Conservation (phyloP, 1,284 basidiomycete genomes). For the Puccinia hordei region DNA sequence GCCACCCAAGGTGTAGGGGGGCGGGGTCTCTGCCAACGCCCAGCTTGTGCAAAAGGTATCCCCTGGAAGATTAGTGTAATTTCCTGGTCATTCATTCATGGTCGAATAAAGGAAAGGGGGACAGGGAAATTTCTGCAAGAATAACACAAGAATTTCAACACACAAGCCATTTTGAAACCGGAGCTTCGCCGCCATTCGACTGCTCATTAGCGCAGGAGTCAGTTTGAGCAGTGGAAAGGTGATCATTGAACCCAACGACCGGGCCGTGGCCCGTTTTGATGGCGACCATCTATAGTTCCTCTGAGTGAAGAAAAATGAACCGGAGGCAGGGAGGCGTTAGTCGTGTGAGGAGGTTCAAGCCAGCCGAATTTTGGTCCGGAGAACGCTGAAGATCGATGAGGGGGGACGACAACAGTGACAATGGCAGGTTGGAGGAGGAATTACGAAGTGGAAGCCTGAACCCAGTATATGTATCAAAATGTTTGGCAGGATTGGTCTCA, state of each 20-base stretch:
- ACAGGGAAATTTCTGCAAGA: neutral
- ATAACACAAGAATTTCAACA: constrained; percentile 14
- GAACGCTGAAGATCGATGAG: constrained; percentile 26
- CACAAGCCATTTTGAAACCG: constrained; percentile 50
- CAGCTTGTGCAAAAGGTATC: constrained; percentile 47
- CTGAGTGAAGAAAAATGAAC: neutral
- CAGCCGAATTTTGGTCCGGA: neutral
- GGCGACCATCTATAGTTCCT: constrained; percentile 17
- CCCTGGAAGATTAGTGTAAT: constrained; percentile 29
- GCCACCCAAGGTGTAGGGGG: constrained; percentile 29
- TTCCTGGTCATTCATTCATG: constrained; percentile 14
- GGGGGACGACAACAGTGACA: no score
- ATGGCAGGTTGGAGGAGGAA: neutral
- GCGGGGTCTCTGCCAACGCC: constrained; percentile 37
- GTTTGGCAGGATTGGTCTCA: neutral
- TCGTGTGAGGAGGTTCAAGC: no score
- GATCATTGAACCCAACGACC: constrained; percentile 36
- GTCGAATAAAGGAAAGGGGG: neutral
- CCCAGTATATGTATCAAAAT: neutral
- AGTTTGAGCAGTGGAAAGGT: constrained; percentile 8
- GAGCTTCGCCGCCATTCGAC: neutral
- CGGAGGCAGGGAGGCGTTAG: neutral
- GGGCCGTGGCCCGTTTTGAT: constrained; percentile 22
- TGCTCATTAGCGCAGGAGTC: neutral
- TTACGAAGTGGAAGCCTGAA: no score